Evolutionary conservation across 805 yeast species (phyloP), one percentile per base, ranked within the genome.

Genomic region (Candida berthetii): DNA sequence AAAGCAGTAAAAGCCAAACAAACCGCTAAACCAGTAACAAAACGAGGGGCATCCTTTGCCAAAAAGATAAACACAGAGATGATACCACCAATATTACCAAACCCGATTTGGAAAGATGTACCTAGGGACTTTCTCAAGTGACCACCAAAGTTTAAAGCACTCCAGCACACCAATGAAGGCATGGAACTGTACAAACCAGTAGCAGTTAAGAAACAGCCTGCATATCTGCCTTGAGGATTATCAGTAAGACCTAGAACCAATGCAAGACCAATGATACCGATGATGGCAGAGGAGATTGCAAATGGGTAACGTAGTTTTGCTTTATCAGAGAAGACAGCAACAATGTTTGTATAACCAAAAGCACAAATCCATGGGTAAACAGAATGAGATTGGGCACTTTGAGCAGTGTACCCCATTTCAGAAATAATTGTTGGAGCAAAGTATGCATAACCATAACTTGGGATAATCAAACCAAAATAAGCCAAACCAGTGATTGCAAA

Each of bases 291-390:
- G 7, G 57, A 59, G 17, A 63, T 51, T 19, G 65, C 64, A 41
- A 62, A 65, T 13, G 68, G 68, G 18, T 72, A 57, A 62, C 88
- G 69, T 37, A 57, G 54, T 45, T 72, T 66, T 18, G 64, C 40
- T 37, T 54, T 60, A 57, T 87, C 96, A 1, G 93, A 82, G 42
- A 70, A 47, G 44, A 69, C 64, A 0, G 95, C 91, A n/a, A 73
- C 47, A 4, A 76, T 52, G 62, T 82, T 79, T 35, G 82, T 74
- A 28, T 74, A 65, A 6, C 82, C 88, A 54, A 87, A 83, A 0
- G 95, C 85, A 24, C 72, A 65, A 34, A 85, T 68, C 90, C 95
- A 88, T 17, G 96, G 95, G 49, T 87, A 89, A 38, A 88, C 85
- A 0, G 95, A 83, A 63, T 81, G 82, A 42, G 82, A 74, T 60